Evolutionary conservation across 2,329 filamentous ascomycete genomes (phyloP).

Genomic region (Colletotrichum phormii): DNA sequence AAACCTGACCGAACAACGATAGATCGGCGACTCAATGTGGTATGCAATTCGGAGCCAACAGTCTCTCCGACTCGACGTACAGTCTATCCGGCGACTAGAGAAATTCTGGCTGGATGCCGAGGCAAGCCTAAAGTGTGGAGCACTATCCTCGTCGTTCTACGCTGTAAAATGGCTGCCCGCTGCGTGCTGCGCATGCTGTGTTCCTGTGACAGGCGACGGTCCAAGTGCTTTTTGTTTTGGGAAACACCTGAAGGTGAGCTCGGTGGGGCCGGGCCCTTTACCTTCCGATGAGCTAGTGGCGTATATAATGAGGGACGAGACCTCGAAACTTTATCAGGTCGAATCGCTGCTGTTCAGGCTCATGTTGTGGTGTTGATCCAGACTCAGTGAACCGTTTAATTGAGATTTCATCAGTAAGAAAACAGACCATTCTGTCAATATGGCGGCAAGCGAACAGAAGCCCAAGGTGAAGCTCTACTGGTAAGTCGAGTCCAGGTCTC

Average conservation of each 20-base stretch:
- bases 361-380: not conserved
- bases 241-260: conserved; percentile 16
- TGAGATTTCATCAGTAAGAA: not conserved
- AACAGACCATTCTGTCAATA: not conserved
- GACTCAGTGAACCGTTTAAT: not conserved
- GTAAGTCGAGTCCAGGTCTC: conserved; percentile 50
- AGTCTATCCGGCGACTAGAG: not conserved
- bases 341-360: not conserved
- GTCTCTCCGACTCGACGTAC: conserved; percentile 6
- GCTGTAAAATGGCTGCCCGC: conserved; percentile 1
- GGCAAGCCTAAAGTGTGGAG: conserved; percentile 31
- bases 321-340: not conserved
- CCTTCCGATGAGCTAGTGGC: conserved; percentile 31
- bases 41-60: conserved; percentile 7
- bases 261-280: conserved; percentile 29
- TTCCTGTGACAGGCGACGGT: conserved; percentile 3
- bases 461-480: conserved; percentile 74
- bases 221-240: conserved; percentile 16
- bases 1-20: not conserved
- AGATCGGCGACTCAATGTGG: not conserved
- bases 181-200: too few species aligned
- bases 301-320: conserved; percentile 26
- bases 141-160: not conserved
- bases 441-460: conserved; percentile 41
- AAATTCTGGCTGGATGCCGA: conserved; percentile 8